phyloP scores from a whole-genome alignment of 2,329 filamentous ascomycete genomes.

The Pseudogymnoascus sp. region DNA sequence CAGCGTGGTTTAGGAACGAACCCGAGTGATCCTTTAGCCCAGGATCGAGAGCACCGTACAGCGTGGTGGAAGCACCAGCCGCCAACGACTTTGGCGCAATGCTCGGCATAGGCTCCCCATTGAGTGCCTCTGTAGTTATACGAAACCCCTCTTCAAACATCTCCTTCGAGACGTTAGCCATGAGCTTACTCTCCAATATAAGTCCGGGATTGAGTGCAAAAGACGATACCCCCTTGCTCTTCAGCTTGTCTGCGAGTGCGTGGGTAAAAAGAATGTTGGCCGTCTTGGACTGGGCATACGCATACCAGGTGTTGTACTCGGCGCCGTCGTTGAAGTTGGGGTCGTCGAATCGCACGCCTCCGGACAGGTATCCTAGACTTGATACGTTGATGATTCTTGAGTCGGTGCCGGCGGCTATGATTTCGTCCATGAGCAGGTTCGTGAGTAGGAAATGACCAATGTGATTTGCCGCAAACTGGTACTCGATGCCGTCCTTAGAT shows the following conservation, averaged over 20 bases:
- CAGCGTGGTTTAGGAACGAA: too few relatives aligned
- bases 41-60: too few relatives aligned
- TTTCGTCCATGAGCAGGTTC: slow-evolving; percentile 24
- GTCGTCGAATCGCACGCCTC: slow-evolving; percentile 32
- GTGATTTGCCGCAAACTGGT: slow-evolving; percentile 25
- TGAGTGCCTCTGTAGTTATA: too few relatives aligned
- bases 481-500: slow-evolving; percentile 33
- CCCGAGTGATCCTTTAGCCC: too few relatives aligned
- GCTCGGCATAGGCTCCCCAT: too few relatives aligned
- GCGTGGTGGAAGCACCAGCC: too few relatives aligned
- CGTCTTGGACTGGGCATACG: slow-evolving; percentile 38
- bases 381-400: slow-evolving; percentile 32
- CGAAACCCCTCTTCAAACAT: too few relatives aligned
- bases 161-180: too few relatives aligned
- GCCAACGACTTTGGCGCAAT: too few relatives aligned
- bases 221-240: slow-evolving; percentile 22
- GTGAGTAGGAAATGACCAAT: slow-evolving; percentile 28
- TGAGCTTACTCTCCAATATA: background rate
- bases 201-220: slow-evolving; percentile 29
- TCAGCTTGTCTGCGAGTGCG: slow-evolving; percentile 26
- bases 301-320: slow-evolving; percentile 28
- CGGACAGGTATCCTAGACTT: slow-evolving; percentile 33
- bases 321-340: slow-evolving; percentile 29
- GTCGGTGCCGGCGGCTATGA: slow-evolving; percentile 15
- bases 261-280: slow-evolving; percentile 34